phyloP scores from a whole-genome alignment of 2,329 filamentous ascomycete species.

The Hymenoscyphus occultus region DNA sequence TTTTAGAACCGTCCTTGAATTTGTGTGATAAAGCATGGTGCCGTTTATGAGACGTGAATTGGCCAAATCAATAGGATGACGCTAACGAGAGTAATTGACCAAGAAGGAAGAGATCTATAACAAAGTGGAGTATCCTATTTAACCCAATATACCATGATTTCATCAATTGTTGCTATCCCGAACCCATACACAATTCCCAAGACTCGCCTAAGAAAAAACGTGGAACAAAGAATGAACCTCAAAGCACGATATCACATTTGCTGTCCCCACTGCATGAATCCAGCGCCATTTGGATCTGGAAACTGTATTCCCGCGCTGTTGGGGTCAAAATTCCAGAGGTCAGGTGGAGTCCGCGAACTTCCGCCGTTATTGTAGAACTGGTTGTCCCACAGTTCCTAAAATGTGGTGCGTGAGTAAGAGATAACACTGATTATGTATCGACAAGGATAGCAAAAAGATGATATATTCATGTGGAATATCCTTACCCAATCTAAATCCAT shows the following conservation, averaged over 20 bases:
- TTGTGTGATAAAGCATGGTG: too few relatives aligned
- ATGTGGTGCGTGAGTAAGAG: not conserved
- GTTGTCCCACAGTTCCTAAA: constrained; percentile 25
- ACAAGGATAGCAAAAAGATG: not conserved
- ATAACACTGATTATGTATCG: not conserved
- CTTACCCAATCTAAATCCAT: constrained; percentile 26
- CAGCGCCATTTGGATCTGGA: not conserved
- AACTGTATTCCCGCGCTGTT: not conserved
- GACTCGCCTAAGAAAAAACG: not conserved
- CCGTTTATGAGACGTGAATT: too few relatives aligned
- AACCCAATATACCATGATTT: not conserved
- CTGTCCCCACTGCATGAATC: constrained; percentile 9
- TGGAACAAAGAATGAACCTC: not conserved
- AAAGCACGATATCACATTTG: constrained; percentile 1
- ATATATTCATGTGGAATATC: not conserved
- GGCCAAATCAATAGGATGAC: too few relatives aligned
- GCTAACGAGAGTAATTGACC: too few relatives aligned
- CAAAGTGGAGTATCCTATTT: not conserved
- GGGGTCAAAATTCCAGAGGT: constrained; percentile 18
- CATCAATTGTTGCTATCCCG: not conserved
- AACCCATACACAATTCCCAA: not conserved
- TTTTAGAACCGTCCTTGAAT: too few relatives aligned
- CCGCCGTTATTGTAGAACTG: constrained; percentile 17
- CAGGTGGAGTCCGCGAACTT: constrained; percentile 12
- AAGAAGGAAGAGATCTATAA: not conserved